phyloP scores from a whole-genome alignment of 73 alveolate species.

The Tetrahymena thermophila region DNA sequence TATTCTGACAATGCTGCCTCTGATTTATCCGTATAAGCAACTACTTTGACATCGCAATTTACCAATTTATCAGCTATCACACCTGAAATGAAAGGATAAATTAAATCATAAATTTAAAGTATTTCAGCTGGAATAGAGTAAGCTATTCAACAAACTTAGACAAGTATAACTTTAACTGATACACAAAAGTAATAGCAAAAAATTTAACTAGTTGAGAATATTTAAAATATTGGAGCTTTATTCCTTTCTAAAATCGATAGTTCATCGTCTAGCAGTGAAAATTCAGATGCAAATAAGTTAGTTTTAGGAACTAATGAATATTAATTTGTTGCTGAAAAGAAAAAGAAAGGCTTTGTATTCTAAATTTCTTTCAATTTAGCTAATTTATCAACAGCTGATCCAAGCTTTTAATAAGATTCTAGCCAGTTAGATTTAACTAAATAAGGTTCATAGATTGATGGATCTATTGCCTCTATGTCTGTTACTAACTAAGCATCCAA shows the following conservation, averaged over 20 bases:
- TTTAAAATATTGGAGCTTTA: not conserved
- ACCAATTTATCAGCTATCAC: not conserved
- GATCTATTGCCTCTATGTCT: not conserved
- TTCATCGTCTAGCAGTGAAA: not conserved
- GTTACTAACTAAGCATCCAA: not conserved
- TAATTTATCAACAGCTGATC: not conserved
- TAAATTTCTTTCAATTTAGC: not conserved
- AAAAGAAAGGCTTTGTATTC: not conserved
- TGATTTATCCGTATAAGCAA: not conserved
- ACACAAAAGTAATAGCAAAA: not conserved
- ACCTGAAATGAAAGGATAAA: not conserved
- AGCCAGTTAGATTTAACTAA: not conserved
- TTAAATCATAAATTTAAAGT: not conserved
- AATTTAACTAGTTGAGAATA: not conserved
- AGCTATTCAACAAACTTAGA: not conserved
- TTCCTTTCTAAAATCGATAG: not conserved
- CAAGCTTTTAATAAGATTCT: not conserved
- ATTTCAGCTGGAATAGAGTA: not conserved
- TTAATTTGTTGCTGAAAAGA: not conserved
- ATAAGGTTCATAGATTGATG: not conserved
- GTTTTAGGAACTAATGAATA: not conserved
- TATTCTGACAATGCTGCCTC: not conserved
- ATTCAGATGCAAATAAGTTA: not conserved
- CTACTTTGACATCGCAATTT: not conserved
- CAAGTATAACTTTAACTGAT: not conserved